Evolutionary conservation across 2,329 filamentous ascomycete genomes (phyloP), one percentile per base, ranked within the genome.

Genomic region (Colletotrichum sp.): DNA sequence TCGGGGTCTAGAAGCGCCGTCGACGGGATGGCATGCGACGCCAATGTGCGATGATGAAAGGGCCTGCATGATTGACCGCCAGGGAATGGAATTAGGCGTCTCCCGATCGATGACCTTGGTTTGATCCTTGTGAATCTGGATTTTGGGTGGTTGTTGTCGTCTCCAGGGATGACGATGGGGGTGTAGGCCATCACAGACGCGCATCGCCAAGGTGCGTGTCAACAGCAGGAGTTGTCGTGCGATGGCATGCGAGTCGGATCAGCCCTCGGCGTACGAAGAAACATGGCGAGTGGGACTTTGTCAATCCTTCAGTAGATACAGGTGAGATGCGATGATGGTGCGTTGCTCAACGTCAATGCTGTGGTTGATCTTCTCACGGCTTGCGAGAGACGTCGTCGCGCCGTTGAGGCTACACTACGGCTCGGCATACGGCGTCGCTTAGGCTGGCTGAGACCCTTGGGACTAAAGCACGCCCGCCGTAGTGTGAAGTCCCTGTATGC

Each of bases 21-120:
- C 63, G 55, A 67, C 72, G 63, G 26, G 61, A 75, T 36, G 72
- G 38, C 63, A 72, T 75, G 72, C 63, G 38, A 43, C 63, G 55
- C 69, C 72, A 75, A 72, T 67, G 69, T 72, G 63, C 69, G 30
- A 72, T 75, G 72, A 72, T 75, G 72, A 67, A 71, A 75, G 55
- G 8, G 30, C 21, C 24, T 58, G 32, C 55, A 34, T 60, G 61
- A 48, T 61, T 74, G 61, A 72, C 72, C 67, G 67, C 67, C 72
- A 24, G 67, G 66, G 48, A 32, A 26, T 15, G 36, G 26, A 38
- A 57, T 52, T 67, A 55, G 24, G 8, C 66, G 10, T 61, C 13
- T 58, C 30, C 64, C 72, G 69, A 72, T 75, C 72, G 55, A 28
- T n/a, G 52, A 67, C 63, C 38, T 72, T 64, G 69, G 32, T 24